Percentiles rank a stretch among this genome's conserved stretches.
phyloP scores from a whole-genome alignment of 163 green algal species.

The Chloroidium sp. region DNA sequence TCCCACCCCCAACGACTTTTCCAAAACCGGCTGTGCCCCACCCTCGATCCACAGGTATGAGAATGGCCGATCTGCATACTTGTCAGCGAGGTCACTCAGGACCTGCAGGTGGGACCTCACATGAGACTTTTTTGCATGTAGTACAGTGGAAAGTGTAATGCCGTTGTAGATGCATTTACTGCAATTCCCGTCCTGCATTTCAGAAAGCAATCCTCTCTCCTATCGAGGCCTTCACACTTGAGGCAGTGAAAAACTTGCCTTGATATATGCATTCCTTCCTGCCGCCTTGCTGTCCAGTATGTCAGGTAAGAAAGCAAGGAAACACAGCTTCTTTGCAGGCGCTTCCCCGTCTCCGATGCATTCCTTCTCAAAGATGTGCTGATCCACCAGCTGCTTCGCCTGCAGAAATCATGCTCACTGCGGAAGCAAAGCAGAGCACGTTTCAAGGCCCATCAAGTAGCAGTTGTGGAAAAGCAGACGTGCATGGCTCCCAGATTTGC shows the following conservation, averaged over 20 bases:
- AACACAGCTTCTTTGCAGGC: conserved; percentile 51
- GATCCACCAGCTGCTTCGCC: conserved; percentile 61
- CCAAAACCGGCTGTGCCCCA: conserved; percentile 54
- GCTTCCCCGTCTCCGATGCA: conserved; percentile 30
- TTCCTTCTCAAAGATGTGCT: conserved; percentile 51
- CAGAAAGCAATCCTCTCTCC: too few relatives aligned
- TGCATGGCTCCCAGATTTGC: background rate
- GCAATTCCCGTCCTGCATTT: too few relatives aligned
- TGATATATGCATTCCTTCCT: conserved; percentile 43
- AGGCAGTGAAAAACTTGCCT: conserved; percentile 4
- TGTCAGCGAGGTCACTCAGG: conserved; percentile 53
- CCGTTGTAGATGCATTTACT: too few relatives aligned
- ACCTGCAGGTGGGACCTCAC: conserved; percentile 9
- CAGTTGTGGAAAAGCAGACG: too few relatives aligned
- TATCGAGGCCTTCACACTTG: too few relatives aligned
- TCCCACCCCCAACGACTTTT: conserved; percentile 65
- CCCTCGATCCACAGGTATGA: conserved; percentile 73
- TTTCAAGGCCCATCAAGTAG: too few relatives aligned
- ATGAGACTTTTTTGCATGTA: background rate
- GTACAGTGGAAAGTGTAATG: conserved; percentile 18
- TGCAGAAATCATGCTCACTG: conserved; percentile 14
- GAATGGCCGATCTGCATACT: conserved; percentile 69
- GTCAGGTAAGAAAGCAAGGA: conserved; percentile 83
- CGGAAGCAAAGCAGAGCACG: too few relatives aligned
- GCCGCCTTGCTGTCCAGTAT: conserved; percentile 76